Conservation (phyloP, 2,329 filamentous ascomycete genomes). For the Hypoxylon sp. region DNA sequence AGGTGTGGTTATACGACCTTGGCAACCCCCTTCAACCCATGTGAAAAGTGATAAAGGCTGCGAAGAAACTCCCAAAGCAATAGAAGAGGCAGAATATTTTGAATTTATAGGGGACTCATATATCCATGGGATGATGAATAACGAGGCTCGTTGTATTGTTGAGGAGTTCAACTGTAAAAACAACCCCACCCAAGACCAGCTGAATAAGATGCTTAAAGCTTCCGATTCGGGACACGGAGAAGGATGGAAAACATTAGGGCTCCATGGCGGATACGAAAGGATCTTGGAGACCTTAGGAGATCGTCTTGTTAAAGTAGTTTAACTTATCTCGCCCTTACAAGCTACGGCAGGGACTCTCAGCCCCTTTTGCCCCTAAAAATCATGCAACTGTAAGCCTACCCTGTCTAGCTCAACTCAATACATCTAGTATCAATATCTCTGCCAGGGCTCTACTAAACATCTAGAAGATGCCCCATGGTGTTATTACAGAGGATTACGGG, state of each 20-base stretch:
- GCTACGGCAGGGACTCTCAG: no score
- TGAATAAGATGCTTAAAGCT: slow-evolving; percentile 4
- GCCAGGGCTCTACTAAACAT: no score
- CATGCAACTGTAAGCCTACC: no score
- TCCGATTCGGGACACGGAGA: slow-evolving; percentile 26
- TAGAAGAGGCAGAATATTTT: slow-evolving; percentile 26
- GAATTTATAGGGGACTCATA: slow-evolving; percentile 49
- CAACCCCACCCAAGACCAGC: slow-evolving; percentile 34
- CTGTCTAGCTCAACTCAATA: no score
- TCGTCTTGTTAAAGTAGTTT: slow-evolving; percentile 40
- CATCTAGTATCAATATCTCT: no score
- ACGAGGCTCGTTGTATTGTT: slow-evolving; percentile 47
- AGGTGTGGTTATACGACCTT: slow-evolving; percentile 33
- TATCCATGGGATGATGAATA: slow-evolving; percentile 49
- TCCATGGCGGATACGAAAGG: slow-evolving; percentile 41
- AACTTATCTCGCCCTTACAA: background rate
- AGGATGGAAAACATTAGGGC: slow-evolving; percentile 41
- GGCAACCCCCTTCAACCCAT: slow-evolving; percentile 9
- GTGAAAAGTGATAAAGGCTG: background rate
- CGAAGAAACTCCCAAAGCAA: background rate
- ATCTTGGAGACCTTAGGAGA: slow-evolving; percentile 45
- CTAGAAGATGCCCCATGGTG: no score
- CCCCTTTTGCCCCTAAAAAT: no score
- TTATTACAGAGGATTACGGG: no score
- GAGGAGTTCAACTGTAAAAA: slow-evolving; percentile 45